phyloP scores from a whole-genome alignment of 768 basidiomycete genomes.

The Fibroporia radiculosa region DNA sequence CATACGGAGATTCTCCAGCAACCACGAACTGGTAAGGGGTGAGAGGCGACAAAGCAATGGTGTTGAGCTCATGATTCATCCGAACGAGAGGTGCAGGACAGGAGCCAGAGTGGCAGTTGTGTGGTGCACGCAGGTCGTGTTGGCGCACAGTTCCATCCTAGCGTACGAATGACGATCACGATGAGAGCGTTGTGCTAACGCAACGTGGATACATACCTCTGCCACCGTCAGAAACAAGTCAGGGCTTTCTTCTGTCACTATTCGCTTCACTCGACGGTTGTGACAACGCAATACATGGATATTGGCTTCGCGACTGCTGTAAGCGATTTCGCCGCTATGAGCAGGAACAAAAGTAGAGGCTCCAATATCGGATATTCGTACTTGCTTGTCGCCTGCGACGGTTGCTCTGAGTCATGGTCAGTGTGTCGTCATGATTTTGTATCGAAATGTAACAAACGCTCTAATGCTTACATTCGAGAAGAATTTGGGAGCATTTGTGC shows the following conservation, averaged over 20 bases:
- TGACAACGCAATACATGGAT: conserved; percentile 65
- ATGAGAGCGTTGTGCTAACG: conserved; percentile 11
- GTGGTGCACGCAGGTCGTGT: conserved; percentile 70
- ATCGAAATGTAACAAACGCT: not conserved
- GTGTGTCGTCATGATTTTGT: not conserved
- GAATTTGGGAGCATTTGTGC: conserved; percentile 73
- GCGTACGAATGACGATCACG: conserved; percentile 9
- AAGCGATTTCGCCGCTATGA: conserved; percentile 36
- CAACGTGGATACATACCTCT: conserved; percentile 41
- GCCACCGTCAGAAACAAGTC: conserved; percentile 71
- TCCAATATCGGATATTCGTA: conserved; percentile 71
- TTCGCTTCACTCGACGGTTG: conserved; percentile 61
- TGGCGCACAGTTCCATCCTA: conserved; percentile 85
- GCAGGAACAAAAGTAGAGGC: conserved; percentile 24
- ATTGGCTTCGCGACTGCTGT: conserved; percentile 39
- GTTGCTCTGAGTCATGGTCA: conserved; percentile 40
- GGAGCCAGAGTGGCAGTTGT: conserved; percentile 46
- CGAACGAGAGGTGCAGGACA: conserved; percentile 72
- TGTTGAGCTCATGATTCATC: conserved; percentile 58
- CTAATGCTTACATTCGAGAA: conserved; percentile 56
- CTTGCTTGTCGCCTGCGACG: conserved; percentile 67
- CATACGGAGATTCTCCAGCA: conserved; percentile 72
- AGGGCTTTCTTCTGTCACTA: conserved; percentile 73
- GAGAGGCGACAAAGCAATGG: conserved; percentile 67
- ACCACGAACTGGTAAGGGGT: conserved; percentile 83